Evolutionary conservation across 306 rosid species (phyloP).

Genomic region (Coriaria nepalensis): DNA sequence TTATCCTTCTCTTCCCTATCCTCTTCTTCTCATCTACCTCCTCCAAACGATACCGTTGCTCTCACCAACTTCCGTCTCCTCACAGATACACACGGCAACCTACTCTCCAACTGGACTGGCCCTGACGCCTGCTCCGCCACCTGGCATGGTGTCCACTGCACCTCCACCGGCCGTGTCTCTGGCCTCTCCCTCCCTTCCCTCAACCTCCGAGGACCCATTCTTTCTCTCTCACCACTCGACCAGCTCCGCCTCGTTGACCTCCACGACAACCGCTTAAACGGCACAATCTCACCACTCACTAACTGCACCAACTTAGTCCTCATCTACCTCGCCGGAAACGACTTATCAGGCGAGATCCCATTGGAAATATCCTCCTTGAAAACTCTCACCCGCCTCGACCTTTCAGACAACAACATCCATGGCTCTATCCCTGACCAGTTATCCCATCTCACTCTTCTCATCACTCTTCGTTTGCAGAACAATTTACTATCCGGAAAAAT

Average conservation of each 20-base stretch:
- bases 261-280: slow-evolving; percentile 68
- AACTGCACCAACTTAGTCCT: slow-evolving; percentile 69
- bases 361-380: slow-evolving; percentile 28
- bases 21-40: slow-evolving; percentile 8
- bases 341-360: slow-evolving; percentile 72
- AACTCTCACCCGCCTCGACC: slow-evolving; percentile 62
- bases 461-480: slow-evolving; percentile 68
- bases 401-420: slow-evolving; percentile 72
- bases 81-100: slow-evolving; percentile 67
- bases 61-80: slow-evolving; percentile 52
- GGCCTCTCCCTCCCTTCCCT: slow-evolving; percentile 57
- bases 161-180: slow-evolving; percentile 35
- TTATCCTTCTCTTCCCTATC: slow-evolving; percentile 7
- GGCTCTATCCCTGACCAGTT: slow-evolving; percentile 41
- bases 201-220: slow-evolving; percentile 68
- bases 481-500: slow-evolving; percentile 54
- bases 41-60: slow-evolving; percentile 45
- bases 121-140: slow-evolving; percentile 44
- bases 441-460: slow-evolving; percentile 32
- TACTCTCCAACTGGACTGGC: slow-evolving; percentile 70
- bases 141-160: slow-evolving; percentile 70
- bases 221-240: slow-evolving; percentile 40
- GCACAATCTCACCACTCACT: slow-evolving; percentile 35
- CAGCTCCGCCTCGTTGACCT: slow-evolving; percentile 84
- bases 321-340: slow-evolving; percentile 70